Evolutionary conservation across 2,329 filamentous ascomycete species (phyloP).

Genomic region (Epichloe hybrida): DNA sequence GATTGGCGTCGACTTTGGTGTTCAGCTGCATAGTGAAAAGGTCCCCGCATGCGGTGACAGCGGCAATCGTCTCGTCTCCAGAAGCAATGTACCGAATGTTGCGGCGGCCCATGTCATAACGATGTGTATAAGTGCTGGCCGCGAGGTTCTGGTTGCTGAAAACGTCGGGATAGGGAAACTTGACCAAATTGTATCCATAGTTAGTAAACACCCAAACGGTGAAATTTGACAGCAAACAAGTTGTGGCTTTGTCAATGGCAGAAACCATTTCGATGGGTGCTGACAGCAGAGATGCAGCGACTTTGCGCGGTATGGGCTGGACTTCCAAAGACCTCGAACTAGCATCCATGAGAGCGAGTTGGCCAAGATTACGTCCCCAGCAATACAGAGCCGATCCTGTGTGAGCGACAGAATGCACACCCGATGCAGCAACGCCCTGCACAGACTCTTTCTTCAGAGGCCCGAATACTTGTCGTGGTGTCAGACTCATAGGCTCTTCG

Average conservation of each 20-base stretch:
- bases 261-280: constrained; percentile 64
- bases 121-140: constrained; percentile 36
- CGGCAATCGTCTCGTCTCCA: constrained; percentile 84
- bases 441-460: constrained; percentile 76
- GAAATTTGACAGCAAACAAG: constrained; percentile 70
- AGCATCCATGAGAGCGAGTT: constrained; percentile 86
- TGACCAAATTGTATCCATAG: constrained; percentile 85
- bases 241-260: constrained; percentile 82
- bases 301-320: constrained; percentile 72
- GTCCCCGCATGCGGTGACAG: constrained; percentile 71
- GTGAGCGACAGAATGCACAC: constrained; percentile 82
- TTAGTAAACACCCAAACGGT: constrained; percentile 92
- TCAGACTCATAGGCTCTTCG: constrained; percentile 69
- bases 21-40: constrained; percentile 75
- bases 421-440: constrained; percentile 72
- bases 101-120: constrained; percentile 51
- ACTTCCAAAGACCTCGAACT: constrained; percentile 81
- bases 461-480: constrained; percentile 82
- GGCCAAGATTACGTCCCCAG: constrained; percentile 90
- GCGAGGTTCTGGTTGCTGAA: constrained; percentile 58
- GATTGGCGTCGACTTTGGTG: constrained; percentile 47
- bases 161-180: constrained; percentile 61
- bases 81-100: constrained; percentile 64
- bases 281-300: constrained; percentile 62
- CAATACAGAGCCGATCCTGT: constrained; percentile 73